These are phyloP conservation scores for Pulchroboletus neoregius DNA, from an alignment of 1,284 basidiomycete genomes.

Conservation along the genomic window DNA sequence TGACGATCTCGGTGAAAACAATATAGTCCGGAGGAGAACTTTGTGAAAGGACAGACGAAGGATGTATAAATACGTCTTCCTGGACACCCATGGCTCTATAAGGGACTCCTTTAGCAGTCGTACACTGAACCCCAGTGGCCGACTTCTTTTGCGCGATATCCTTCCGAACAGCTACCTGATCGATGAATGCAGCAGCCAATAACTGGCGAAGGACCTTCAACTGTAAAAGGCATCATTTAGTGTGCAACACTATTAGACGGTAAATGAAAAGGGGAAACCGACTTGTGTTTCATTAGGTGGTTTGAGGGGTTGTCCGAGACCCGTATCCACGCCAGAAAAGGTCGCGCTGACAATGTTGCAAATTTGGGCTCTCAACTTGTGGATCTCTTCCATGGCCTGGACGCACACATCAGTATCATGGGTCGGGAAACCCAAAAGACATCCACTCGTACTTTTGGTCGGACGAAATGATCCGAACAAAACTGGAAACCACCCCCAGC, in stretches of 20 bases:
- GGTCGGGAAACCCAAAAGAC: background rate
- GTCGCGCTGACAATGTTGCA: slow-evolving; percentile 75
- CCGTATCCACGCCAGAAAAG: slow-evolving; percentile 59
- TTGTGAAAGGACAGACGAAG: slow-evolving; percentile 76
- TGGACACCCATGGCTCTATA: slow-evolving; percentile 81
- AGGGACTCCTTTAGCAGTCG: slow-evolving; percentile 75
- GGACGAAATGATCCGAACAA: slow-evolving; percentile 88
- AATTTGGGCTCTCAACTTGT: slow-evolving; percentile 92
- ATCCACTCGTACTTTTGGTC: slow-evolving; percentile 66
- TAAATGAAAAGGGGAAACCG: slow-evolving; percentile 8
- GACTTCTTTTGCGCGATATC: slow-evolving; percentile 66
- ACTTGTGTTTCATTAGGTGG: slow-evolving; percentile 80
- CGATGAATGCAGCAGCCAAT: slow-evolving; percentile 87
- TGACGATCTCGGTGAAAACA: slow-evolving; percentile 79
- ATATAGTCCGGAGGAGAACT: slow-evolving; percentile 81
- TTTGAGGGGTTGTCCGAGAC: slow-evolving; percentile 56
- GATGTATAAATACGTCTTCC: slow-evolving; percentile 93
- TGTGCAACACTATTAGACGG: background rate
- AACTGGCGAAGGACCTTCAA: slow-evolving; percentile 91
- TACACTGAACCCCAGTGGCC: slow-evolving; percentile 63
- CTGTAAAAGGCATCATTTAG: slow-evolving; percentile 38
- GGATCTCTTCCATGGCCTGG: slow-evolving; percentile 98
- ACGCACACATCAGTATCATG: background rate
- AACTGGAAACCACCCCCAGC: slow-evolving; percentile 77
- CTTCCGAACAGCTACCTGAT: slow-evolving; percentile 92